Evolutionary conservation across 169 alveolate species (phyloP).

Genomic region (Amoebophrya sp.): DNA sequence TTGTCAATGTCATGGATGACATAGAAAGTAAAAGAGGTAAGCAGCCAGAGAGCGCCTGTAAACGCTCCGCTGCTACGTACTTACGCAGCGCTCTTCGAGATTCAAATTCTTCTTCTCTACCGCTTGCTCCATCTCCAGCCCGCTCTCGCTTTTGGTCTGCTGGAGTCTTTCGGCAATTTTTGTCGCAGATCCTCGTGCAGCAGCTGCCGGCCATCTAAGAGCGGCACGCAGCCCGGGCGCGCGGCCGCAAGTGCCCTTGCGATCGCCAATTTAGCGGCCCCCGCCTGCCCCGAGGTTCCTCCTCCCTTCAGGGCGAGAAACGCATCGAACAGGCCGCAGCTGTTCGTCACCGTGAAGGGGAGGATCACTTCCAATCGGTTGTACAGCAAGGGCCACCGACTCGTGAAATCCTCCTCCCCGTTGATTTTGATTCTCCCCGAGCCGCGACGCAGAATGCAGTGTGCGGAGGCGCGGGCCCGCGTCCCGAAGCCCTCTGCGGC

Average conservation of each 20-base stretch:
- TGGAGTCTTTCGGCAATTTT: constrained; percentile 56
- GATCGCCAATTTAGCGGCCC: constrained; percentile 53
- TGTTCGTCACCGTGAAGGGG: constrained; percentile 48
- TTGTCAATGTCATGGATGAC: too few relatives aligned
- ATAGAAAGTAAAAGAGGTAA: too few relatives aligned
- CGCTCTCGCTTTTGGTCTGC: constrained; percentile 53
- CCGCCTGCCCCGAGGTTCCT: constrained; percentile 53
- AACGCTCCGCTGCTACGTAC: too few relatives aligned
- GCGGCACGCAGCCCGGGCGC: constrained; percentile 25
- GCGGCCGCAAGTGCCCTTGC: constrained; percentile 55
- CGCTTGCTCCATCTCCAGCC: constrained; percentile 53
- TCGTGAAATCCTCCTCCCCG: constrained; percentile 50
- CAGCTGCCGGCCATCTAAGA: constrained; percentile 25
- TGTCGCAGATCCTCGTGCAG: constrained; percentile 51
- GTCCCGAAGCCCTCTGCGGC: constrained; percentile 53
- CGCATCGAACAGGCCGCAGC: constrained; percentile 47
- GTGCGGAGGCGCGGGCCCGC: constrained; percentile 47
- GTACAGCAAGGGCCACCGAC: constrained; percentile 54
- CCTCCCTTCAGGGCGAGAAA: constrained; percentile 51
- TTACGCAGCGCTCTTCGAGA: too few relatives aligned
- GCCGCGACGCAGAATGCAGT: constrained; percentile 45
- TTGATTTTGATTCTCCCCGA: constrained; percentile 44
- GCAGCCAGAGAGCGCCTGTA: too few relatives aligned
- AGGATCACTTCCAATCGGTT: constrained; percentile 55
- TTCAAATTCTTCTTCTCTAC: too few relatives aligned